These are phyloP conservation scores for Berkeleyomyces rouxiae DNA, from an alignment of 2,329 filamentous ascomycete species.

Conservation along the genomic window DNA sequence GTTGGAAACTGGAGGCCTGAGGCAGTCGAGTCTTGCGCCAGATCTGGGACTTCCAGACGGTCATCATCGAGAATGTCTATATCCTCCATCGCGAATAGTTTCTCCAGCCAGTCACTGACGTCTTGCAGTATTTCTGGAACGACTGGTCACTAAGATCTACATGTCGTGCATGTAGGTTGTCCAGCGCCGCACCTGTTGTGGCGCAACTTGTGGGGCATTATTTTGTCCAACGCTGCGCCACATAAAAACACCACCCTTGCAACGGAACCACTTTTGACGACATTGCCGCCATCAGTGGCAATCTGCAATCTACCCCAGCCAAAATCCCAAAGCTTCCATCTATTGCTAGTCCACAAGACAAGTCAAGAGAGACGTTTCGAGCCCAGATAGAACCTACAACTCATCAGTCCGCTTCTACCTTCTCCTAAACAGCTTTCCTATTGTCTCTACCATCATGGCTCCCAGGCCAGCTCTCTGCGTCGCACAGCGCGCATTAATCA, in stretches of 20 bases:
- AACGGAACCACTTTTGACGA: not conserved
- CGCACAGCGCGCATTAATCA: conserved; percentile 3
- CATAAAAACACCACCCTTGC: not conserved
- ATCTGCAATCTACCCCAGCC: not conserved
- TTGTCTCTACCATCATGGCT: not conserved
- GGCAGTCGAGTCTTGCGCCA: not conserved
- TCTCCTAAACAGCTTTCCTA: too few species aligned
- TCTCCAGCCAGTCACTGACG: too few species aligned
- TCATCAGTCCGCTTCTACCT: too few species aligned
- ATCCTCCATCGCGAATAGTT: not conserved
- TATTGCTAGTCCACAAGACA: not conserved
- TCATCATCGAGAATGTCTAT: too few species aligned
- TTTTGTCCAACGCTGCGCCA: not conserved
- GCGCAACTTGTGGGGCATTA: not conserved
- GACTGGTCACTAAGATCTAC: not conserved
- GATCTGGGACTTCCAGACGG: not conserved
- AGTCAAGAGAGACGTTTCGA: not conserved
- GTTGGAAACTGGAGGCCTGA: fast-evolving
- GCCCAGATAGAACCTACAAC: not conserved
- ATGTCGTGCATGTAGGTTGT: not conserved
- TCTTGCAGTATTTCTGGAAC: not conserved
- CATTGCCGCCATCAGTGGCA: not conserved
- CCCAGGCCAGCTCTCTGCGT: conserved; percentile 10
- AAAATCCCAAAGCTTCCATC: not conserved
- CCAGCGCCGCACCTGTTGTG: not conserved